Base-by-base conservation (phyloP, 768 basidiomycete species). In the Tricholomella constricta region DNA sequence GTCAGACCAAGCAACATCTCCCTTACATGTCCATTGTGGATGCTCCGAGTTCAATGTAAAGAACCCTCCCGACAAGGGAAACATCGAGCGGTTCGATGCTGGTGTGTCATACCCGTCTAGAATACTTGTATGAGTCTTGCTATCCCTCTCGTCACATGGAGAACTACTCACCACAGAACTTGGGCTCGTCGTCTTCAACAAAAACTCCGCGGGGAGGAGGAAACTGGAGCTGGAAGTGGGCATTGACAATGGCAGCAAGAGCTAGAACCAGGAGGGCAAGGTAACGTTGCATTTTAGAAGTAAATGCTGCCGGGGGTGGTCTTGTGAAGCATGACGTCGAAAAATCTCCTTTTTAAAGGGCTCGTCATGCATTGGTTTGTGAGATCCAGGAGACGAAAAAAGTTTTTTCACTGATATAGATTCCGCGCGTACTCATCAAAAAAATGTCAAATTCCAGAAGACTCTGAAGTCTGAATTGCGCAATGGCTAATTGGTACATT, bases 181-280 rank as follows among this genome's bases (percentile, higher is more conserved):
- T 69, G 11, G 76, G 73, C 57, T 89, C 87, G 14, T 75, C 61
- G 46, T 78, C 71, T 50, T 85, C 78, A 48, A 77, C 77, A 65
- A 94, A 94, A 0, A 60, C 64, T 1, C 92, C 93, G 42, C 92
- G 78, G 10, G 89, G 85, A 1, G 74, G 58, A 15, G 92, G 93
- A 67, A 82, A 93, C 61, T 86, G 80, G 37, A 94, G 75, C 59
- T 88, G 85, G 72, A 94, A 94, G 69, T 95, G 92, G 7, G 89
- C 91, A 43, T 71, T 73, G 26, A 74, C 84, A 36, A 72, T 65
- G 29, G 77, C 62, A 12, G 72, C 69, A 20, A 80, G 65, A 31
- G 69, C 62, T 23, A 82, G 51, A 51, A 80, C 29, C 51, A 70
- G 35, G 41, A 76, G 42, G 52, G 69, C 54, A 25, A 71, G 34